phyloP scores from a whole-genome alignment of 345 rosid genomes.

The Heritiera fomes region DNA sequence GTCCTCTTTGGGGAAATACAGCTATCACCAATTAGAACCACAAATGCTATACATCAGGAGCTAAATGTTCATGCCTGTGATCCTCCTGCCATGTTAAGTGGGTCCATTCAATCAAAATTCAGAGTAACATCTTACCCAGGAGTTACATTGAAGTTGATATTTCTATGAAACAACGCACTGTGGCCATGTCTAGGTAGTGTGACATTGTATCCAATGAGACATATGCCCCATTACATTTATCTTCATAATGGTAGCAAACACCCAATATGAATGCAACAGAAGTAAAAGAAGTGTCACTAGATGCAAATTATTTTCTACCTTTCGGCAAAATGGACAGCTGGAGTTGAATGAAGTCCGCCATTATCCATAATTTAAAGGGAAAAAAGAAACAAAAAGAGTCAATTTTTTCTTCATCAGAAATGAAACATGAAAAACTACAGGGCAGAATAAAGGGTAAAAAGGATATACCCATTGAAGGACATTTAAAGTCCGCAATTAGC shows the following conservation, averaged over 20 bases:
- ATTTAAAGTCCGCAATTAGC: constrained; percentile 10
- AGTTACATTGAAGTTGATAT: background rate
- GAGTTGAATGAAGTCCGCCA: constrained; percentile 34
- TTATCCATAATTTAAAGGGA: constrained; percentile 16
- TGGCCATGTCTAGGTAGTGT: background rate
- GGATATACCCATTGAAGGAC: background rate
- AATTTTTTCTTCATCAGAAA: constrained; percentile 24
- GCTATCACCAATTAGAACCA: background rate
- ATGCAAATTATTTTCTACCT: constrained; percentile 48
- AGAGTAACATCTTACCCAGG: constrained; percentile 7
- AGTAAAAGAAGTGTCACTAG: background rate
- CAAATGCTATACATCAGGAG: background rate
- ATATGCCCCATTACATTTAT: background rate
- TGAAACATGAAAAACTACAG: constrained; percentile 11
- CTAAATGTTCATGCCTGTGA: background rate
- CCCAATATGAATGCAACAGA: background rate
- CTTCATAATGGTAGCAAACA: background rate
- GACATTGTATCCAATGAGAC: background rate
- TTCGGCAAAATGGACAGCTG: constrained; percentile 97
- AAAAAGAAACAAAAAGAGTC: constrained; percentile 24
- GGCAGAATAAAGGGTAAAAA: constrained; percentile 2
- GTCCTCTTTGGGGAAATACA: constrained; percentile 4
- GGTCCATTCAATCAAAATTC: constrained; percentile 4
- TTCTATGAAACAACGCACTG: background rate
- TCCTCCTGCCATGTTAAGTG: background rate